Base-by-base conservation (phyloP, 192 early-diverging fungal species). In the Umbelopsis sp. region DNA sequence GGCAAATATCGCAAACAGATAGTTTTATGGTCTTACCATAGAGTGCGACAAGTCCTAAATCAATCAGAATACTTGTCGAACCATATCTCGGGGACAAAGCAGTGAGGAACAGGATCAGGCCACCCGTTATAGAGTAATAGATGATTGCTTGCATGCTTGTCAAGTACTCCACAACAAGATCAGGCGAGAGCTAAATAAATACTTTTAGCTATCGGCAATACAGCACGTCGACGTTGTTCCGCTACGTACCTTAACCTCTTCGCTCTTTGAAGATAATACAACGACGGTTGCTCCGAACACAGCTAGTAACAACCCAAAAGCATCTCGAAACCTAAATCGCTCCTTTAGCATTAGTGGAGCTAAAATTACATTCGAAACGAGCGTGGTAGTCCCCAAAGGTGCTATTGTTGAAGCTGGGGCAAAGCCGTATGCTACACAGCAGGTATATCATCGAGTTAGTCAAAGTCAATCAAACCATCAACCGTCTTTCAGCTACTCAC, bases 341-440 rank as follows among this genome's bases (percentile, higher is more conserved):
- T 92, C 91, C 25, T 85, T 83, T 9, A 92, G 69, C 80, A 91
- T 86, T 5, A 90, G 71, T 3, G 91, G 91, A 4, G 91, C 91
- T 20, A 92, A 55, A 45, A 91, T 85, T 10, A 89, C 89, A 80
- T 92, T 92, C 35, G 81, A 82, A 46, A 92, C 86, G 35, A 92
- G 66, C 1, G 90, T 86, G 13, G 89, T 88, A 0, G 91, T 92
- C n/a, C 91, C 91, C 30, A 92, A 69, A 0, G 91, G 91, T 20
- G 91, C 89, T 67, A 92, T 85, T 6, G 89, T 82, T 13, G 90
- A 90, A 20, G 91, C 89, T 22, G 88, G 89, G 12, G 91, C 90
- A 74, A 89, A 92, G 10, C 88, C 91, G 74, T 92, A 92, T 2
- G 91, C 91, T 76, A 83, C 55, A 47, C 78, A 88, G 12, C 3